Evolutionary conservation across 73 alveolate species (phyloP).

Genomic region (Symbiodinium pilosum): DNA sequence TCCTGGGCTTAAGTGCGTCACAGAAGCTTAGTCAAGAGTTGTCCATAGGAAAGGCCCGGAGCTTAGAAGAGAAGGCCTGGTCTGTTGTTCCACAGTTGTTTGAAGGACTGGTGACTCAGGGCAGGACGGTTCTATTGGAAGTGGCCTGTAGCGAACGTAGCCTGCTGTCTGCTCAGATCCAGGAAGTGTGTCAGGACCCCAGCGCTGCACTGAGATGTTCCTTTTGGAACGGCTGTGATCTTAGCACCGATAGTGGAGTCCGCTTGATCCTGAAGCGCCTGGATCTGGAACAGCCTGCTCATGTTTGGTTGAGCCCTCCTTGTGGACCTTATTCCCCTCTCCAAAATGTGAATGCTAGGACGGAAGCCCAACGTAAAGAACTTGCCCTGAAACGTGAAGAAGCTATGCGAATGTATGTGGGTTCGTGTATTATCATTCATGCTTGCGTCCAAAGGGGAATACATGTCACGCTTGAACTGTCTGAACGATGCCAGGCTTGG

Average conservation of each 20-base stretch:
- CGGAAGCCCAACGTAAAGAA: neutral
- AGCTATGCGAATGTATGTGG: neutral
- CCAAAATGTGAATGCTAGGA: neutral
- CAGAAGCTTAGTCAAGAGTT: too few relatives aligned
- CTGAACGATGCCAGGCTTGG: neutral
- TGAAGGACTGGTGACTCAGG: neutral
- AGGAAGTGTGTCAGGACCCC: neutral
- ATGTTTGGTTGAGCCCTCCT: neutral
- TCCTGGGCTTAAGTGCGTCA: too few relatives aligned
- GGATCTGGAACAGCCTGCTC: neutral
- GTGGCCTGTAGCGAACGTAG: neutral
- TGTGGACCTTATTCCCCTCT: constrained; percentile 41
- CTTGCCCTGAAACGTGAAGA: neutral
- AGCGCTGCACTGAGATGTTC: neutral
- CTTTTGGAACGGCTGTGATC: neutral
- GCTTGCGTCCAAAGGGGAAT: neutral
- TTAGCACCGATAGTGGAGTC: neutral
- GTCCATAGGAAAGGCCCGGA: neutral
- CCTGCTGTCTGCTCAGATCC: neutral
- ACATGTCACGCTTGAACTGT: neutral
- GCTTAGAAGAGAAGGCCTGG: neutral
- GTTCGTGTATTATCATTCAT: neutral
- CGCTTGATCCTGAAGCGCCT: neutral
- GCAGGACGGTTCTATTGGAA: neutral
- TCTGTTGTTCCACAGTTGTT: neutral